phyloP scores from a whole-genome alignment of 2,329 filamentous ascomycete species.

The Penicillium verrucosum region DNA sequence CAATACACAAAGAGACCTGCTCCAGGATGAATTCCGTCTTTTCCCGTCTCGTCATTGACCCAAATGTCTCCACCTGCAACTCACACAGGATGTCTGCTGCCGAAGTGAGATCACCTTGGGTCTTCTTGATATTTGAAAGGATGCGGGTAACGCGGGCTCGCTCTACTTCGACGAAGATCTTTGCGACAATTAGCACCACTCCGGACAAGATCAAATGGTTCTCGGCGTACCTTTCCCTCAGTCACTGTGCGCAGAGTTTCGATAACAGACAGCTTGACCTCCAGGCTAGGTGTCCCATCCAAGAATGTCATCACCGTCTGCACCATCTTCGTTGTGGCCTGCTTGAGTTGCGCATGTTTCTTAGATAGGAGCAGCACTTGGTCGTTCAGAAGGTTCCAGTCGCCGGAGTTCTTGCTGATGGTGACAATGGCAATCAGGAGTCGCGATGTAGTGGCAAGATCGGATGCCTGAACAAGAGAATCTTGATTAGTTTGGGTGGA shows the following conservation, averaged over 20 bases:
- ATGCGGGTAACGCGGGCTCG: constrained; percentile 92
- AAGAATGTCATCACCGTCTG: constrained; percentile 92
- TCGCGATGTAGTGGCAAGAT: constrained; percentile 91
- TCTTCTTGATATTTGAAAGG: constrained; percentile 94
- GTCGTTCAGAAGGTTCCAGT: constrained; percentile 95
- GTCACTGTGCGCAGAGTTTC: constrained; percentile 94
- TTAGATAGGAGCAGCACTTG: constrained; percentile 94
- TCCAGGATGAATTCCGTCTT: constrained; percentile 99
- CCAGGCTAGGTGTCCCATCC: constrained; percentile 76
- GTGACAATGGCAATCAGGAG: constrained; percentile 85
- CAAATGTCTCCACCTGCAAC: constrained; percentile 97
- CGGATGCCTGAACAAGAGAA: constrained; percentile 66
- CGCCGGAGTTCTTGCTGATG: constrained; percentile 85
- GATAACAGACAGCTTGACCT: constrained; percentile 89
- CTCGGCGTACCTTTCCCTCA: constrained; percentile 73
- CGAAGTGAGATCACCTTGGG: constrained; percentile 84
- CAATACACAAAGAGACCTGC: constrained; percentile 91
- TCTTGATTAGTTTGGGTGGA: constrained; percentile 1
- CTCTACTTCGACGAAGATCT: constrained; percentile 99
- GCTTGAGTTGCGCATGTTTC: constrained; percentile 99
- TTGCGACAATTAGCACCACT: constrained; percentile 5
- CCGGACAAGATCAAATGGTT: not conserved
- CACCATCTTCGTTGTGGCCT: constrained; percentile 98
- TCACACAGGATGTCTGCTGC: constrained; percentile 94
- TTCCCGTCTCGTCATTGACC: constrained; percentile 93